These are phyloP conservation scores for Trapa incisa DNA, from an alignment of 345 rosid species.

Conservation along the genomic window DNA sequence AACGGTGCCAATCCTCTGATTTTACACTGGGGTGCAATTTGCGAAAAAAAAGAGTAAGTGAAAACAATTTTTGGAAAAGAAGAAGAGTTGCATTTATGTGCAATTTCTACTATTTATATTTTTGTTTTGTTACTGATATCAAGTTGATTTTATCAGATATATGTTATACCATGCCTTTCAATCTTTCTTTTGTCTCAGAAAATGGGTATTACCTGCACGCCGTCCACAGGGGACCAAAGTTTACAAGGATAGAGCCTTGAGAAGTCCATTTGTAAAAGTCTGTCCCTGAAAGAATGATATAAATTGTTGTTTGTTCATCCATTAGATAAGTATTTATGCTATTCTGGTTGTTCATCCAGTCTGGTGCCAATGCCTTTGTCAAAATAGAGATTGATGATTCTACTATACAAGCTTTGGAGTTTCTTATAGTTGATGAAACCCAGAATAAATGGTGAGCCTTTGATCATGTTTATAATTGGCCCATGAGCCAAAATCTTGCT, in stretches of 20 bases:
- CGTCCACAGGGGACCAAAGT: conserved; percentile 66
- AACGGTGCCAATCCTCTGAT: conserved; percentile 52
- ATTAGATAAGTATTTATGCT: neutral
- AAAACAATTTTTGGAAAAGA: conserved; percentile 1
- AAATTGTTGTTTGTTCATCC: neutral
- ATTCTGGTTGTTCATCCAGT: conserved; percentile 24
- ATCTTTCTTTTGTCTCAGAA: conserved; percentile 27
- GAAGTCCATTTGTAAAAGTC: conserved; percentile 82
- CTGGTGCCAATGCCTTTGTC: conserved; percentile 50
- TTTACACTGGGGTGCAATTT: conserved; percentile 86
- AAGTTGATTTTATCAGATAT: neutral
- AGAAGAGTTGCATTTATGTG: neutral
- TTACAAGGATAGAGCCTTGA: conserved; percentile 83
- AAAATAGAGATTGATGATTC: conserved; percentile 75
- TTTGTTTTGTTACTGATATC: neutral
- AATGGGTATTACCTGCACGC: conserved; percentile 79
- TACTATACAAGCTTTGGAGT: conserved; percentile 66
- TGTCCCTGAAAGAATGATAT: conserved; percentile 8
- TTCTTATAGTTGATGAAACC: conserved; percentile 79
- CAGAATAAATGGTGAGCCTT: conserved; percentile 59
- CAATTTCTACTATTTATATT: neutral
- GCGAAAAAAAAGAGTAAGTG: conserved; percentile 58
- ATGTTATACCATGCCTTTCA: neutral
- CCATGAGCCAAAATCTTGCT: conserved; percentile 1
- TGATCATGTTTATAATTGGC: conserved; percentile 6